Evolutionary conservation across 331 rosid genomes (phyloP), one percentile per base, ranked within the genome.

Genomic region (Phaseolus coccineus): DNA sequence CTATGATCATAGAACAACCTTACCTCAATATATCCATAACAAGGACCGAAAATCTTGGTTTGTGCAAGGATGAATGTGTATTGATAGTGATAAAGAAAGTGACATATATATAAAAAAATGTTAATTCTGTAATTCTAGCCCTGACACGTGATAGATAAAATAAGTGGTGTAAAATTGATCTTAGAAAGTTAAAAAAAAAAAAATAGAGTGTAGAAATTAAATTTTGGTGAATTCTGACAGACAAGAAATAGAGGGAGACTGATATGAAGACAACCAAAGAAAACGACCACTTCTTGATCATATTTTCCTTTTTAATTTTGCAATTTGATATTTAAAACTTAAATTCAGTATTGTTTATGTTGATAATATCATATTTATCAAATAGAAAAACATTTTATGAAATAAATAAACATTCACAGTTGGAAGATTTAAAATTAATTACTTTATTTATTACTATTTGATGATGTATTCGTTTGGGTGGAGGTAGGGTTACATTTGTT

Each of bases 81-180:
- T 74, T 78, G 59, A 8, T 63, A 57, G 59, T 37, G 73, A 27
- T 27, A 63, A 57, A 30, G 66, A 42, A 79, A 40, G 50, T 50
- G 74, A 48, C 59, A 40, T 27, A 66, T 14, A 71, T 15, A 64
- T 53, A 73, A 31, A 19, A 67, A 69, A 76, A 12, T 76, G 27
- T 30, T 39, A 19, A 22, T 50, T 70, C 47, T 70, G 71, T 70
- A 16, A 51, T 52, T 40, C 37, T 63, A 42, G 50, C 66, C 16
- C 64, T 52, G 79, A 71, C 82, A 69, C 63, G 57, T 71, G 65
- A 82, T 15, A 53, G 57, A 31, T 63, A 24, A 30, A 71, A 77
- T n/a, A 71, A 71, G 57, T 44, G 85, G 82, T 71, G 75, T 24
- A 77, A 77, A 77, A 52, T 77, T 46, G 31, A 63, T 39, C 71